Evolutionary conservation across 176 grass and related monocot genomes (phyloP).

Genomic region (Bothriochloa decipiens): DNA sequence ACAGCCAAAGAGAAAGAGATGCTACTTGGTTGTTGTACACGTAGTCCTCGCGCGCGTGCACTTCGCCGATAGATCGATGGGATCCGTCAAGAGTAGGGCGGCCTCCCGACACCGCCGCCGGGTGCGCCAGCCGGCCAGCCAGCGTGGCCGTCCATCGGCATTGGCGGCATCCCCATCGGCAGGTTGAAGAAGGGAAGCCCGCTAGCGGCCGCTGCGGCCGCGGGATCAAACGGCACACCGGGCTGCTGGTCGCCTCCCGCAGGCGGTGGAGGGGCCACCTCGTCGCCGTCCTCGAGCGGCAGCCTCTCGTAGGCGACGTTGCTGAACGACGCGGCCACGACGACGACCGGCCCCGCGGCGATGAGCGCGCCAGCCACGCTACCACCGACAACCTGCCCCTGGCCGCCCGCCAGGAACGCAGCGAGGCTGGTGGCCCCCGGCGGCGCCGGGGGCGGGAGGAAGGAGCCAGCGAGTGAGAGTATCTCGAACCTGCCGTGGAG

Average conservation of each 20-base stretch:
- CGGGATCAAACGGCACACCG: conserved; percentile 41
- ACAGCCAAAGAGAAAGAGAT: conserved; percentile 28
- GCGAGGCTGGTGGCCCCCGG: conserved; percentile 94
- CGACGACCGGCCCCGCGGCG: conserved; percentile 76
- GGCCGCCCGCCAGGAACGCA: conserved; percentile 74
- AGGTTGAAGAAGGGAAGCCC: conserved; percentile 86
- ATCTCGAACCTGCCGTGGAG: conserved; percentile 94
- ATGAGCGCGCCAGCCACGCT: conserved; percentile 79
- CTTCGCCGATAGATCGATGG: background rate
- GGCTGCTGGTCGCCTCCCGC: conserved; percentile 44
- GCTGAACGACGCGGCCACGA: conserved; percentile 92
- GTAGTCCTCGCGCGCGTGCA: background rate
- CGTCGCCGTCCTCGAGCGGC: conserved; percentile 88
- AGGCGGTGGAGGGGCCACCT: conserved; percentile 50
- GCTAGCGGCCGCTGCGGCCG: conserved; percentile 23
- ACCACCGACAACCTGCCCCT: conserved; percentile 90
- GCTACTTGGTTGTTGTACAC: conserved; percentile 55
- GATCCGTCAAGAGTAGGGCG: conserved; percentile 49
- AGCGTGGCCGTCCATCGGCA: conserved; percentile 69
- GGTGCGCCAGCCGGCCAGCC: conserved; percentile 44
- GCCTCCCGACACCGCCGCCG: conserved; percentile 44
- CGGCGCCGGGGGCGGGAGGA: conserved; percentile 89
- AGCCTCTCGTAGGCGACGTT: conserved; percentile 98
- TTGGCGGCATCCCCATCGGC: conserved; percentile 78
- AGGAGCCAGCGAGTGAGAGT: conserved; percentile 92